Base-by-base conservation (phyloP, 805 yeast species). In the Pichia thaimueangensis region DNA sequence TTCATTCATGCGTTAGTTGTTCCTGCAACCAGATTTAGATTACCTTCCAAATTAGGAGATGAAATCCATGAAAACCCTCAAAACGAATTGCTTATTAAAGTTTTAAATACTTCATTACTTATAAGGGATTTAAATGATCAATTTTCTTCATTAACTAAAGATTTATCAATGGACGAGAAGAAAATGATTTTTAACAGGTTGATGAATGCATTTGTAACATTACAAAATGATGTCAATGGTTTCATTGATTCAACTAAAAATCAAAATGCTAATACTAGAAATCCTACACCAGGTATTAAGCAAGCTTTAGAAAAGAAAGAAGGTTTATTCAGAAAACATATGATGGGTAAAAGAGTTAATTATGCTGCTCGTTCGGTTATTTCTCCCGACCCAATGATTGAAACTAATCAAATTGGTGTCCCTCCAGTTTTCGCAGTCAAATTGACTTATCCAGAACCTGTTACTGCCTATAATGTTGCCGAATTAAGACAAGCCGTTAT, bases 311-410 rank as follows among this genome's bases (percentile, higher is more conserved):
- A 93, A 66, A 91, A 93, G 80, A 93, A 93, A 63, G 99, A 93
- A 67, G 99, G 99, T 62, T 72, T 91, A 51, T 93, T 93, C 73
- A 80, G 99, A 71, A 93, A 91, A 63, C 96, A 93, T 60, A 93
- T 93, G 98, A 93, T 93, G 99, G 99, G 99, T 62, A 93, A 93
- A 73, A 88, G 99, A 72, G 99, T 93, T 47, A 94, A 93, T 64
- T 91, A 86, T 59, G 96, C 97, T 41, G 98, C 98, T 39, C 87
- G 99, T 68, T 91, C 98, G 9, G 99, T 93, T 56, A 93, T 93
- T 67, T 89, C 97, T 6, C 97, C 97, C 6, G 99, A 93, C 68
- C 99, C 99, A 44, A 93, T 85, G 70, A 74, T 93, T 55, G 98
- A 93, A 69, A 94, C 98, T 12, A 87, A 89, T 61, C 96, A 93